Conservation (phyloP, 768 basidiomycete species). For the Clitopilus passeckerianus region DNA sequence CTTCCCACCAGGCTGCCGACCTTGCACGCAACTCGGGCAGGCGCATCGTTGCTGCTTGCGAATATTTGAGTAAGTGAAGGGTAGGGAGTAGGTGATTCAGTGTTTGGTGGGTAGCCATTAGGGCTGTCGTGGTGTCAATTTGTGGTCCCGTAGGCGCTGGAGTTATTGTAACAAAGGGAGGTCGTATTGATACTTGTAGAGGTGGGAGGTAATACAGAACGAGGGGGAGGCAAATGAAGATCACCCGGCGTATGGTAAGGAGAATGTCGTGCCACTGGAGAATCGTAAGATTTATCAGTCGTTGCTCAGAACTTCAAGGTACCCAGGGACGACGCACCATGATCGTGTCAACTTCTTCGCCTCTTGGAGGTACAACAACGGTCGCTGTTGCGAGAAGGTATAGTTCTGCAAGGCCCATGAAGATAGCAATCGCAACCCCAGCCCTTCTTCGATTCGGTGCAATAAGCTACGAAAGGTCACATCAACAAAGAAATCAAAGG, state of each 20-base stretch:
- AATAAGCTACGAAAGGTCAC: neutral
- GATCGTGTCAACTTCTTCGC: conserved; percentile 6
- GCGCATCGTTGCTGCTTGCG: conserved; percentile 54
- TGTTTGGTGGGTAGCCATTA: conserved; percentile 23
- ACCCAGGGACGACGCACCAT: conserved; percentile 25
- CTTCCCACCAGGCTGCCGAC: conserved; percentile 52
- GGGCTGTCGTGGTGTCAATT: conserved; percentile 10
- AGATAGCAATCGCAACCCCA: neutral
- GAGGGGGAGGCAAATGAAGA: conserved; percentile 57
- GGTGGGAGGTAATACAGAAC: conserved; percentile 37
- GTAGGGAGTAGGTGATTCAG: conserved; percentile 37
- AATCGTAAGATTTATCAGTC: neutral
- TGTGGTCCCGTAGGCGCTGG: conserved; percentile 23
- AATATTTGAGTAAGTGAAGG: conserved; percentile 51
- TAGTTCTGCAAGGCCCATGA: conserved; percentile 1
- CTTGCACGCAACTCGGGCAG: conserved; percentile 39
- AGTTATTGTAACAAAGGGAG: conserved; percentile 12
- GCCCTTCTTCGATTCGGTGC: neutral
- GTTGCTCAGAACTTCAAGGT: too few species aligned
- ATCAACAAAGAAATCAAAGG: neutral
- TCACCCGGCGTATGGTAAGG: conserved; percentile 43
- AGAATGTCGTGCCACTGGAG: conserved; percentile 63
- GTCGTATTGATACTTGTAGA: conserved; percentile 25
- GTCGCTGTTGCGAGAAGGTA: neutral
- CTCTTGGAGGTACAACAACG: neutral